These are phyloP conservation scores for Penicillium olsonii DNA, from an alignment of 2,329 filamentous ascomycete genomes.

Conservation along the genomic window DNA sequence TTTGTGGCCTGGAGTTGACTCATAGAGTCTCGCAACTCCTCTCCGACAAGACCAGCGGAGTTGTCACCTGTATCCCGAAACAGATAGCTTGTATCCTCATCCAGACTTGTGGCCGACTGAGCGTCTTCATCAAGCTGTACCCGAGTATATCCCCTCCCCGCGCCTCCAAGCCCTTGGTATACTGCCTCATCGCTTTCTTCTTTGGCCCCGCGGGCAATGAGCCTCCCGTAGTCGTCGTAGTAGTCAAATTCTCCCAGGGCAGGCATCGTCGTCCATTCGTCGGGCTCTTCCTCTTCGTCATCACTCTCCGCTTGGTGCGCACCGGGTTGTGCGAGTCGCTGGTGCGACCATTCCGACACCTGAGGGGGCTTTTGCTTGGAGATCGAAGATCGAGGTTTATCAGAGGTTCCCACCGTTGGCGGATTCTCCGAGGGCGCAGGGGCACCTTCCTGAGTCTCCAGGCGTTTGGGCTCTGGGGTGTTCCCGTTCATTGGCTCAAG, in stretches of 20 bases:
- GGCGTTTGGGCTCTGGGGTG: slow-evolving; percentile 5
- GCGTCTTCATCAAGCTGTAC: slow-evolving; percentile 95
- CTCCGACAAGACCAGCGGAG: slow-evolving; percentile 67
- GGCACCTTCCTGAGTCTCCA: slow-evolving; percentile 4
- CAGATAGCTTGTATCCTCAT: slow-evolving; percentile 94
- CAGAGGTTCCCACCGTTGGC: slow-evolving; percentile 2
- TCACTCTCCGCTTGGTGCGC: slow-evolving; percentile 42
- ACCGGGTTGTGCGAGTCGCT: slow-evolving; percentile 64
- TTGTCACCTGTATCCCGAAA: slow-evolving; percentile 73
- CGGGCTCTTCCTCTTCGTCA: slow-evolving; percentile 58
- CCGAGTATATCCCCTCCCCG: slow-evolving; percentile 91
- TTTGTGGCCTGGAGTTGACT: slow-evolving; percentile 96
- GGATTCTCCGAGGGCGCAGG: slow-evolving; percentile 9
- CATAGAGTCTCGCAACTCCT: slow-evolving; percentile 80
- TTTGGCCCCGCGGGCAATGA: slow-evolving; percentile 78
- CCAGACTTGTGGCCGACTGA: slow-evolving; percentile 90
- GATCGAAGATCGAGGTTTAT: slow-evolving; percentile 17
- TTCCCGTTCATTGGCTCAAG: not conserved
- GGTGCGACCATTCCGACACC: slow-evolving; percentile 88
- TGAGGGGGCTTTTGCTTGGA: slow-evolving; percentile 30
- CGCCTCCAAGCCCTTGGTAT: slow-evolving; percentile 79
- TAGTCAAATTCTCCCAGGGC: slow-evolving; percentile 90
- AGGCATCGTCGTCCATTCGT: slow-evolving; percentile 93
- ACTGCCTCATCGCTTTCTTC: slow-evolving; percentile 70
- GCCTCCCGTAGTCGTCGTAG: slow-evolving; percentile 88